A percentile compares a stretch with the other conserved stretches of the same genome.
phyloP scores from a whole-genome alignment of 2,329 filamentous ascomycete species.

The Pleoardoris graminearum region DNA sequence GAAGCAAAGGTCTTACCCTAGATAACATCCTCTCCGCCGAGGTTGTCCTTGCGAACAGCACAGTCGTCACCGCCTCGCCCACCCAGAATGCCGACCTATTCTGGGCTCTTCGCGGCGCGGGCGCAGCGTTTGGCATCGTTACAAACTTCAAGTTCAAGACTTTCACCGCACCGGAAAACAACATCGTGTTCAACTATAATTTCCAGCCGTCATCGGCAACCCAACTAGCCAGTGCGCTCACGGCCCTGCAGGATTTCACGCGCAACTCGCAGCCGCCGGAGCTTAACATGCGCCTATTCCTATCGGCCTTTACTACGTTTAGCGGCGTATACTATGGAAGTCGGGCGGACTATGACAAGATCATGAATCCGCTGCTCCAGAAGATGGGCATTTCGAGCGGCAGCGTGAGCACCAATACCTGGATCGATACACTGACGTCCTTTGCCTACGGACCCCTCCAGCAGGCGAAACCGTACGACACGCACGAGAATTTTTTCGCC shows the following conservation, averaged over 20 bases:
- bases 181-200: conserved; percentile 30
- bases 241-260: conserved; percentile 29
- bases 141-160: conserved; percentile 41
- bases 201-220: conserved; percentile 19
- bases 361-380: conserved; percentile 28
- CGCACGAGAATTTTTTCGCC: conserved; percentile 35
- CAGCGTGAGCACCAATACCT: conserved; percentile 15
- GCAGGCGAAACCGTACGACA: conserved; percentile 26
- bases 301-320: conserved; percentile 21
- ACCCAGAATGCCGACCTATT: conserved; percentile 45
- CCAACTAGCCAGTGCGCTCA: conserved; percentile 22
- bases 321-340: conserved; percentile 33
- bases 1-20: conserved; percentile 28
- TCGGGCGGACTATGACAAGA: conserved; percentile 24
- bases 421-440: conserved; percentile 27
- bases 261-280: conserved; percentile 25
- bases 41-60: conserved; percentile 42
- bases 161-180: conserved; percentile 28
- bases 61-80: conserved; percentile 39
- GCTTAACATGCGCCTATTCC: conserved; percentile 33
- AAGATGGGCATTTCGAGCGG: conserved; percentile 20
- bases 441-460: conserved; percentile 26
- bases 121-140: conserved; percentile 47
- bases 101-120: conserved; percentile 47
- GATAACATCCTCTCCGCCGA: conserved; percentile 29